Base-by-base conservation (phyloP, 805 yeast species). In the Wickerhamomyces bovis region DNA sequence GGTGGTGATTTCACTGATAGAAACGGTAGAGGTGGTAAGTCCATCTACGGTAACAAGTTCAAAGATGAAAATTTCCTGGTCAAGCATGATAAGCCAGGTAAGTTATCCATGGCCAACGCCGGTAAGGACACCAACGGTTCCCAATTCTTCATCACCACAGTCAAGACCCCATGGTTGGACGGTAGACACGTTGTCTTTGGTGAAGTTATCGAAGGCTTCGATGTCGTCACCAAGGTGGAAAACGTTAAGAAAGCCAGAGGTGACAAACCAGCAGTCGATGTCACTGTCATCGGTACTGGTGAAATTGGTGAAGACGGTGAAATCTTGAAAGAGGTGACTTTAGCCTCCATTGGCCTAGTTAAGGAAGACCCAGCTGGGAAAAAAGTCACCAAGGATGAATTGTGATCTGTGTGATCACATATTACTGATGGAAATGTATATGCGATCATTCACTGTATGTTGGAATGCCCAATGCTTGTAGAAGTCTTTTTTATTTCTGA, bases 151-250 rank as follows among this genome's bases (percentile, higher is more conserved):
- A 82, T 88, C 65, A 85, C 95, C 59, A 84, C 90, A 46, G 89
- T 82, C 42, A 76, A 81, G 59, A 76, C 83, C 58, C 83, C 87
- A 53, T 83, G 88, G 87, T 79, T 94, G 63, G 89, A 94, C 63
- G 94, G 95, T 54, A 81, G 73, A 58, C 99, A 94, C 68, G 99
- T 94, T 63, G 99, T 94, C 38, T 94, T 94, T 61, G 99, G 99
- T 55, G 88, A 89, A 70, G 97, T 94, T 46, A 48, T 89, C 16
- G 89, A 84, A 47, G 98, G 98, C 42, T 75, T 81, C 72, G 96
- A 92, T 54, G 78, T 89, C 43, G 87, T 92, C 46, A 68, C 75
- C 54, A 74, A 78, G 66, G 80, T 94, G 61, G 96, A 89, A 69
- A 66, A 66, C 42, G 80, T 85, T 51, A 78, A 81, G 69, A 89